Evolutionary conservation across 352 stramenopile species (phyloP).

Genomic region (Phytophthora quininea): DNA sequence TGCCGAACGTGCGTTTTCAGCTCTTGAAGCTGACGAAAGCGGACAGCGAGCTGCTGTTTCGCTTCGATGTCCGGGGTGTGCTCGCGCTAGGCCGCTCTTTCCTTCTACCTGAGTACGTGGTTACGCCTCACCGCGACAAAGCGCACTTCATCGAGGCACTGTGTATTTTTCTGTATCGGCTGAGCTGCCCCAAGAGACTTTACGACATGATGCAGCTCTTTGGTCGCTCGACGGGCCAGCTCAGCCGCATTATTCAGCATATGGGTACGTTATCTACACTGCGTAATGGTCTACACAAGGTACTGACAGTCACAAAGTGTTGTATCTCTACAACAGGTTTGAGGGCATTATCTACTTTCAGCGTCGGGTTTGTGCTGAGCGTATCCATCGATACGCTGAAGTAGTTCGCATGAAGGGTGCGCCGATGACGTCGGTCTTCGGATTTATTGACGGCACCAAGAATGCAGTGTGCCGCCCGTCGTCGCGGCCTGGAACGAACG

Average conservation of each 20-base stretch:
- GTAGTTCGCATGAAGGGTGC: not conserved
- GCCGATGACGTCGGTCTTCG: not conserved
- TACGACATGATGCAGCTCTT: slow-evolving; percentile 17
- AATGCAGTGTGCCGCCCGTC: not conserved
- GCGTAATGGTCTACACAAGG: not conserved
- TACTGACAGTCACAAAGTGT: slow-evolving; percentile 1
- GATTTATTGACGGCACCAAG: not conserved
- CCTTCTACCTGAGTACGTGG: not conserved
- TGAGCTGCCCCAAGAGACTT: slow-evolving; percentile 15
- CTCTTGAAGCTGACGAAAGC: not conserved
- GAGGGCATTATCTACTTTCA: not conserved
- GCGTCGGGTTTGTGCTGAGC: not conserved
- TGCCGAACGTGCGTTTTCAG: not conserved
- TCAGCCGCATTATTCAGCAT: slow-evolving; percentile 10
- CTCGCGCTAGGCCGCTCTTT: slow-evolving; percentile 6
- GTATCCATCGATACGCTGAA: not conserved
- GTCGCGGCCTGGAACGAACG: not conserved
- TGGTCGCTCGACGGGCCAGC: slow-evolving; percentile 7
- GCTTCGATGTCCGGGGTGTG: slow-evolving; percentile 5
- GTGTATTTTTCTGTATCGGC: slow-evolving; percentile 16
- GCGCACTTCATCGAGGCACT: slow-evolving; percentile 6
- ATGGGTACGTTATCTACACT: slow-evolving; percentile 14
- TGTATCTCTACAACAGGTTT: slow-evolving; percentile 7
- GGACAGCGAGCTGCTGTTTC: slow-evolving; percentile 7
- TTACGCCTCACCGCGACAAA: slow-evolving; percentile 9